phyloP scores from a whole-genome alignment of 768 basidiomycete genomes.

The Auricularia heimuer region DNA sequence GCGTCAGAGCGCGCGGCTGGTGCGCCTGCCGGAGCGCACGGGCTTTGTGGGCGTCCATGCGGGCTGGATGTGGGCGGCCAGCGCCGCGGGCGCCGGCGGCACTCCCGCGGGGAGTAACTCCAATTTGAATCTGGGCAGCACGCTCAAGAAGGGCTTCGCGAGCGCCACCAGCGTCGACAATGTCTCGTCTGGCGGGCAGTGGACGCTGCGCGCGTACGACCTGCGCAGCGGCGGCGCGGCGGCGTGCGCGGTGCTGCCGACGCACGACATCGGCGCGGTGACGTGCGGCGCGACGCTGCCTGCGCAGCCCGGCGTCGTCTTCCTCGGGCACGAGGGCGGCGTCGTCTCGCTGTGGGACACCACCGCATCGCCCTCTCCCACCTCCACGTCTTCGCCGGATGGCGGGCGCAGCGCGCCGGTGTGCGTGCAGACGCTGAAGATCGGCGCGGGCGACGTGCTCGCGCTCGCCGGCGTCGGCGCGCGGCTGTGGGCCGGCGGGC shows the following conservation, averaged over 20 bases:
- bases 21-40: conserved; percentile 70
- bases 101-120: conserved; percentile 25
- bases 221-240: conserved; percentile 22
- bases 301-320: conserved; percentile 54
- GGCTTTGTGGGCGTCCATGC: conserved; percentile 68
- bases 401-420: conserved; percentile 35
- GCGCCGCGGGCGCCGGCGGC: conserved; percentile 42
- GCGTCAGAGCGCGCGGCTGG: conserved; percentile 36
- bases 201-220: conserved; percentile 76
- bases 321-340: conserved; percentile 88
- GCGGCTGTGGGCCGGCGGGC: conserved; percentile 76
- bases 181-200: conserved; percentile 12
- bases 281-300: conserved; percentile 72
- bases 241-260: conserved; percentile 46
- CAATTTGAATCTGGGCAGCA: conserved; percentile 8
- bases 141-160: background rate
- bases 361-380: conserved; percentile 19
- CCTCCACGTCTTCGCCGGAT: conserved; percentile 27
- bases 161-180: background rate
- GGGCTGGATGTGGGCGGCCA: conserved; percentile 77
- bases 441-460: conserved; percentile 72
- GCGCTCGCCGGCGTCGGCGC: conserved; percentile 77
- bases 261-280: conserved; percentile 70
- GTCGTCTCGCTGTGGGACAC: conserved; percentile 70
- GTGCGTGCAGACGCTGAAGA: conserved; percentile 70